These are phyloP conservation scores for Calocybe gangraenosa DNA, from an alignment of 768 basidiomycete genomes.

Conservation along the genomic window DNA sequence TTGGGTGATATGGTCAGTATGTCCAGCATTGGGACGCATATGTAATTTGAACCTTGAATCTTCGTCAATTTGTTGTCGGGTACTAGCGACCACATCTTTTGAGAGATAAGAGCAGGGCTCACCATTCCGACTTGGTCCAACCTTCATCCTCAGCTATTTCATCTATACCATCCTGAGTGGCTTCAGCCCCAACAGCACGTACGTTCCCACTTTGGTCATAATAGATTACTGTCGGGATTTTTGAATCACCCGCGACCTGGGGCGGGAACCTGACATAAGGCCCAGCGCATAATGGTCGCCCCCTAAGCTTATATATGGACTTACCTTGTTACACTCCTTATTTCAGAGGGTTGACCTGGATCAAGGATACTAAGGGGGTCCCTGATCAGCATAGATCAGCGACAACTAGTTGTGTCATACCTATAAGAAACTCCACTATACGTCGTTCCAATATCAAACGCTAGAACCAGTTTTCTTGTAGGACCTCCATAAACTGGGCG, in stretches of 20 bases:
- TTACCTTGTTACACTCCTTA: slow-evolving; percentile 36
- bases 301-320: slow-evolving; percentile 14
- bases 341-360: slow-evolving; percentile 28
- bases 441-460: slow-evolving; percentile 51
- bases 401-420: slow-evolving; percentile 5
- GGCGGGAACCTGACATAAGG: slow-evolving; percentile 36
- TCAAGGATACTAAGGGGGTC: slow-evolving; percentile 27
- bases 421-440: slow-evolving; percentile 46
- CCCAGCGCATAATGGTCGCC: slow-evolving; percentile 8
- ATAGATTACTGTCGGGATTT: slow-evolving; percentile 41
- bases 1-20: slow-evolving; percentile 5
- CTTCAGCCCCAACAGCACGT: slow-evolving; percentile 45
- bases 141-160: slow-evolving; percentile 37
- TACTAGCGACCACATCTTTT: background rate
- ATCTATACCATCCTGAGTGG: slow-evolving; percentile 31
- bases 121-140: slow-evolving; percentile 49
- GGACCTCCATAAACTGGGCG: slow-evolving; percentile 31
- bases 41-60: slow-evolving; percentile 31
- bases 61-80: no score
- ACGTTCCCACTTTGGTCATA: slow-evolving; percentile 37
- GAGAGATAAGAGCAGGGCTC: slow-evolving; percentile 9
- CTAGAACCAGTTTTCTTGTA: slow-evolving; percentile 39
- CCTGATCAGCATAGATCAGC: background rate
- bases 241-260: slow-evolving; percentile 41
- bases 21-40: slow-evolving; percentile 21